phyloP scores from a whole-genome alignment of 75 land plant species.

The Cryptomeria japonica region DNA sequence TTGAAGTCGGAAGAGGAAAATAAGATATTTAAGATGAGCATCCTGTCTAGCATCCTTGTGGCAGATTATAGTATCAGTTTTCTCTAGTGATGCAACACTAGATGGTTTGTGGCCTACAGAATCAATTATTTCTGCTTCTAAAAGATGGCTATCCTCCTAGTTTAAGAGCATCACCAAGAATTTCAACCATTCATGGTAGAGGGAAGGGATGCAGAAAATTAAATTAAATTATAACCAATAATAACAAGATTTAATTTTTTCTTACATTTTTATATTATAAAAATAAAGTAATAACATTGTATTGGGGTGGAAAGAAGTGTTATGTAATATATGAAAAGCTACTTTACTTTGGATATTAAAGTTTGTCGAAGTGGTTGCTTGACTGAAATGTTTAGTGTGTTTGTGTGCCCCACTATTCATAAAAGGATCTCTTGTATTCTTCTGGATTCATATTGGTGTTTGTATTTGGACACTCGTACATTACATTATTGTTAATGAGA shows the following conservation, averaged over 20 bases:
- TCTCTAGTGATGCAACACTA: not conserved
- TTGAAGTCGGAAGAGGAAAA: not conserved
- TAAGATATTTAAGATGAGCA: not conserved
- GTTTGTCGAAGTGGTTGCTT: not conserved
- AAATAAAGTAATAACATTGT: no score
- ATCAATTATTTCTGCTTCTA: not conserved
- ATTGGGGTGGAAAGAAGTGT: not conserved
- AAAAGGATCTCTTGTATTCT: not conserved
- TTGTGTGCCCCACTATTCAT: not conserved
- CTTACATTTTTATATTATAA: no score
- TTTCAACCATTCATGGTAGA: not conserved
- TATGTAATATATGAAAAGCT: not conserved
- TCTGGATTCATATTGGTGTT: not conserved
- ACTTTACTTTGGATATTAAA: not conserved
- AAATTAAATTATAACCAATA: not conserved
- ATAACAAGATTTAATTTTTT: no score
- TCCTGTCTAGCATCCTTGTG: not conserved
- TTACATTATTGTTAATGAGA: not conserved
- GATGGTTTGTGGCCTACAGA: not conserved
- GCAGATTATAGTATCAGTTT: not conserved
- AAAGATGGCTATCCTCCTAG: not conserved
- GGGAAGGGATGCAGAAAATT: not conserved
- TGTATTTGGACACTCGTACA: no score
- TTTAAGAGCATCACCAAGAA: not conserved
- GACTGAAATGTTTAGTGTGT: not conserved